Percentiles rank a stretch among this genome's conserved stretches.
These are phyloP conservation scores for Evernia prunastri DNA, from an alignment of 495 filamentous ascomycete species.

Conservation along the genomic window DNA sequence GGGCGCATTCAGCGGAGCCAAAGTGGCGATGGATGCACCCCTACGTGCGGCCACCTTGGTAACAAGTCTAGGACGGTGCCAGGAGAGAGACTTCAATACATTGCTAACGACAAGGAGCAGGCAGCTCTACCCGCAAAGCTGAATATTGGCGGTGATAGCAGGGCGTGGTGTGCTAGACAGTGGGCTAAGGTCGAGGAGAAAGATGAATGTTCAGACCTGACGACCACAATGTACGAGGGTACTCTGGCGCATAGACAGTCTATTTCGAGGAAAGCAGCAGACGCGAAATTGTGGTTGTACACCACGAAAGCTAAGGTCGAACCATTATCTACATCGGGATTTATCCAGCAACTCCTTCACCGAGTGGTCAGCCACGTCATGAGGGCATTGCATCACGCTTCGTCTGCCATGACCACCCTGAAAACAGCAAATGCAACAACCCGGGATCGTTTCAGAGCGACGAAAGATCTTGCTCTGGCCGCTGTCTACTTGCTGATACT, in stretches of 20 bases:
- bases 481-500: slow-evolving; percentile 7
- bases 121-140: slow-evolving; percentile 1
- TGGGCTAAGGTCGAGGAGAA: slow-evolving; percentile 2
- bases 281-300: neutral
- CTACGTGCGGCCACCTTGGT: slow-evolving; percentile 18
- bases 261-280: neutral
- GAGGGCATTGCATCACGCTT: slow-evolving; percentile 12
- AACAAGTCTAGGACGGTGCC: neutral
- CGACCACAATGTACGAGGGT: neutral
- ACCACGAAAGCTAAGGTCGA: slow-evolving; percentile 3
- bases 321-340: neutral
- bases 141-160: slow-evolving; percentile 2
- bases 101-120: neutral
- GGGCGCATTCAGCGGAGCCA: slow-evolving; percentile 9
- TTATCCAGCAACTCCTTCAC: neutral
- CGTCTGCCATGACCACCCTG: slow-evolving; percentile 3
- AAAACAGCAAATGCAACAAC: slow-evolving; percentile 10
- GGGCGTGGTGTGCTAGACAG: slow-evolving; percentile 13
- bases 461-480: slow-evolving; percentile 15
- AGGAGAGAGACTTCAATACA: neutral
- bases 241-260: neutral
- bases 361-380: slow-evolving; percentile 13
- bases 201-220: neutral
- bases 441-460: slow-evolving; percentile 11
- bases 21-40: slow-evolving; percentile 21